These are phyloP conservation scores for Actinomucor elegans DNA, from an alignment of 371 early-diverging fungal genomes.

Conservation along the genomic window DNA sequence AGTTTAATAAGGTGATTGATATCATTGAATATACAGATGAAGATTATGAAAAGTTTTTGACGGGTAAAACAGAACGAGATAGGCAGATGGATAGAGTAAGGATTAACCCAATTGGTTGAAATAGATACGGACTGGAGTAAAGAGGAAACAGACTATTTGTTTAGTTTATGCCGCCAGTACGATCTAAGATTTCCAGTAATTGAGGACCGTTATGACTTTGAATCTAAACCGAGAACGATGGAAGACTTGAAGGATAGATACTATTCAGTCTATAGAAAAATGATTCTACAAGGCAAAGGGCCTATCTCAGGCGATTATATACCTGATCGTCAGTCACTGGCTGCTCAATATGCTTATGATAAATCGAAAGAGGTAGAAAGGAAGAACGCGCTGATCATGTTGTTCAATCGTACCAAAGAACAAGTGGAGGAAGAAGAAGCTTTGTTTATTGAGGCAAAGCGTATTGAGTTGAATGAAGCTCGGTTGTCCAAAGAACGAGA, in stretches of 20 bases:
- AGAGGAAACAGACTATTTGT: conserved; percentile 85
- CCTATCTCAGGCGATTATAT: conserved; percentile 30
- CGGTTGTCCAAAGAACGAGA: conserved; percentile 76
- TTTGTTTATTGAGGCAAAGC: conserved; percentile 71
- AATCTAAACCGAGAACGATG: conserved; percentile 28
- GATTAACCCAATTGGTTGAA: neutral
- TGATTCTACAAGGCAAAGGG: conserved; percentile 43
- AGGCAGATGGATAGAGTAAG: neutral
- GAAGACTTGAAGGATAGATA: conserved; percentile 83
- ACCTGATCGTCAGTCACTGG: conserved; percentile 35
- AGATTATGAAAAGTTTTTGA: conserved; percentile 65
- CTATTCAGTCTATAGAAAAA: conserved; percentile 60
- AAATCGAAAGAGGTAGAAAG: conserved; percentile 73
- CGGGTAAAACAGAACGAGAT: conserved; percentile 15
- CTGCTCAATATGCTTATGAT: conserved; percentile 53
- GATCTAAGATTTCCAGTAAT: conserved; percentile 86
- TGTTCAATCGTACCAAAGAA: conserved; percentile 74
- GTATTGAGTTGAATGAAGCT: conserved; percentile 77
- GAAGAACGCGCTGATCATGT: conserved; percentile 70
- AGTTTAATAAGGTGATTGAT: conserved; percentile 65
- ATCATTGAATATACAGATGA: conserved; percentile 67
- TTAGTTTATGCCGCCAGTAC: conserved; percentile 71
- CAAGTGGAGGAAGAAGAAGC: conserved; percentile 86
- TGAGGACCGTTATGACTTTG: conserved; percentile 75
- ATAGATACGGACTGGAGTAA: conserved; percentile 78